Percentiles rank a stretch among this genome's conserved stretches.
Conservation (phyloP, 2,329 filamentous ascomycete genomes). For the Lasiodiplodia sp. region DNA sequence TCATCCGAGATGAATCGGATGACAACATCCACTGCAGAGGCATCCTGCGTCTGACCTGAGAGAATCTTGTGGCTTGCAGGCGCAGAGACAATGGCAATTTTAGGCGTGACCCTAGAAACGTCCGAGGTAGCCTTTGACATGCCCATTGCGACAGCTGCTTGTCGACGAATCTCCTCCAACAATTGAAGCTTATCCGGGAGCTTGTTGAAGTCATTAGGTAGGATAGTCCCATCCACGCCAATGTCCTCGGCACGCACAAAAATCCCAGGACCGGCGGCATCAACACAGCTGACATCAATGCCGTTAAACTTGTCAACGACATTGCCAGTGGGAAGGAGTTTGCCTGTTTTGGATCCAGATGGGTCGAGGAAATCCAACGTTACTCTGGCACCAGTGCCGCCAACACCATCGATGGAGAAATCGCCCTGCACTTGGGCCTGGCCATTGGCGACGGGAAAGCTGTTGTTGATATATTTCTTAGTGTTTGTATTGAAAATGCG, state of each 20-base stretch:
- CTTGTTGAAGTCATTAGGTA: constrained; percentile 59
- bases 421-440: constrained; percentile 60
- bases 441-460: constrained; percentile 60
- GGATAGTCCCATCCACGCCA: constrained; percentile 54
- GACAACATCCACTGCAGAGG: constrained; percentile 46
- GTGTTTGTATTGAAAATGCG: constrained; percentile 77
- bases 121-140: constrained; percentile 55
- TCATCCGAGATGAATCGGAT: constrained; percentile 54
- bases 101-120: constrained; percentile 66
- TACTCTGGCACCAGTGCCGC: constrained; percentile 64
- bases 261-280: constrained; percentile 68
- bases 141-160: constrained; percentile 72
- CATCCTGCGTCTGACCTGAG: constrained; percentile 42
- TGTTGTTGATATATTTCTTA: constrained; percentile 66
- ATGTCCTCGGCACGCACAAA: constrained; percentile 64
- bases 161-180: constrained; percentile 63
- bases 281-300: constrained; percentile 59
- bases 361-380: constrained; percentile 69
- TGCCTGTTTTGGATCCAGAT: constrained; percentile 68
- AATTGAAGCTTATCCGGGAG: constrained; percentile 55
- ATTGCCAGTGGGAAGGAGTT: constrained; percentile 65
- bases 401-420: constrained; percentile 70
- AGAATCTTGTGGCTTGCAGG: constrained; percentile 13
- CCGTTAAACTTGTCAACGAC: constrained; percentile 38
- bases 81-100: constrained; percentile 63